phyloP scores from a whole-genome alignment of 2,329 filamentous ascomycete species.

The Cercospora brassicicola region DNA sequence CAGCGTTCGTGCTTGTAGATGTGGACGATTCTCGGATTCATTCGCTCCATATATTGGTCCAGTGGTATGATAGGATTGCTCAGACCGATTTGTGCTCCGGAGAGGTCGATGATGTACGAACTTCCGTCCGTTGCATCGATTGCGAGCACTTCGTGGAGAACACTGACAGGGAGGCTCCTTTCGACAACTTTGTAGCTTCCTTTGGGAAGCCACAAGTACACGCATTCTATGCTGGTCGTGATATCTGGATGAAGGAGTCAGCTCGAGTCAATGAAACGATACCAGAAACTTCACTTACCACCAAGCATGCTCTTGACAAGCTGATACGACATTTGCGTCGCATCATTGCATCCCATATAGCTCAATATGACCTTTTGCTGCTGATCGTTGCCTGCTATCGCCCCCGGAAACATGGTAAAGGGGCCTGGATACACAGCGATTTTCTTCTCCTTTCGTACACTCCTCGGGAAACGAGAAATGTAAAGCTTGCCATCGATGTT shows the following conservation, averaged over 20 bases:
- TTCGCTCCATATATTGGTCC: background rate
- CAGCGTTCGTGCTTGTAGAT: background rate
- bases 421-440: background rate
- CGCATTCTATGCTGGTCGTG: background rate
- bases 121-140: constrained; percentile 1
- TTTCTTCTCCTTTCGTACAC: background rate
- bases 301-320: background rate
- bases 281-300: background rate
- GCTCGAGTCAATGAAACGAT: background rate
- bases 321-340: background rate
- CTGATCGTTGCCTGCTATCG: background rate
- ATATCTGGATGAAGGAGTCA: background rate
- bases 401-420: background rate
- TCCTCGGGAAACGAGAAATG: background rate
- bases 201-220: background rate
- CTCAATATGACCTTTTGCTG: constrained; percentile 1
- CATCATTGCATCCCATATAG: background rate
- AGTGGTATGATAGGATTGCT: background rate
- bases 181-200: constrained; percentile 5
- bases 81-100: constrained; percentile 1
- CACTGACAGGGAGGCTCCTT: background rate
- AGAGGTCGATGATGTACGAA: constrained; percentile 5
- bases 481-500: background rate
- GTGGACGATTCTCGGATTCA: background rate
- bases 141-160: background rate